Conservation (phyloP, 2,329 filamentous ascomycete species). For the Alternaria metachromatica region DNA sequence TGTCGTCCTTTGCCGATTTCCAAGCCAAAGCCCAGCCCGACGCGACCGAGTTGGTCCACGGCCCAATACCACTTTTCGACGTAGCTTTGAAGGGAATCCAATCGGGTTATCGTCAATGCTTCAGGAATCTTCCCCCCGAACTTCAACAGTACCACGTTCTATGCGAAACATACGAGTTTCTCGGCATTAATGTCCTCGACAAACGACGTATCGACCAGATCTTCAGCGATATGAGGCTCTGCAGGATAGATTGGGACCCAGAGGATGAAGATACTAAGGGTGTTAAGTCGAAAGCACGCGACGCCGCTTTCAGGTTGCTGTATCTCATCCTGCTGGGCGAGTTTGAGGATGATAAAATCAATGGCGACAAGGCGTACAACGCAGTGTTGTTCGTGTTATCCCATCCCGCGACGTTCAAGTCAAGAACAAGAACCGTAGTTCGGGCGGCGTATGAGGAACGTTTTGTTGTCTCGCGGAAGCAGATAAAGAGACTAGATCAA, state of each 20-base stretch:
- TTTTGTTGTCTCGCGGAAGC: conserved; percentile 30
- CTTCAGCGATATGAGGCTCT: conserved; percentile 16
- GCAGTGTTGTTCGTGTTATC: conserved; percentile 34
- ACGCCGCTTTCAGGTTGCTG: conserved; percentile 30
- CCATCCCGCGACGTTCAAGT: conserved; percentile 32
- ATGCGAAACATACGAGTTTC: conserved; percentile 34
- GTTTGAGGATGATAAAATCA: conserved; percentile 23
- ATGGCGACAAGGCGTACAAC: conserved; percentile 28
- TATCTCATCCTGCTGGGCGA: conserved; percentile 24
- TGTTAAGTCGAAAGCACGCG: conserved; percentile 25
- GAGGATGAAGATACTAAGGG: conserved; percentile 14
- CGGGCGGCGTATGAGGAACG: conserved; percentile 31
- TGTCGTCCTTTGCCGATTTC: conserved; percentile 30
- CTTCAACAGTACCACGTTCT: conserved; percentile 30
- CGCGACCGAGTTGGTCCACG: conserved; percentile 20
- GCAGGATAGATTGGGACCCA: conserved; percentile 23
- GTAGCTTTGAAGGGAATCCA: conserved; percentile 35
- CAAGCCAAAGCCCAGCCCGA: not conserved
- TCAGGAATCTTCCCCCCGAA: conserved; percentile 28
- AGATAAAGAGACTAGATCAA: conserved; percentile 26
- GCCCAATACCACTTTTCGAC: conserved; percentile 27
- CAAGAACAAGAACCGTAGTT: conserved; percentile 26
- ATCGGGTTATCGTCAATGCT: conserved; percentile 37
- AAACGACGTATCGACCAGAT: conserved; percentile 13
- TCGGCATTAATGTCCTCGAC: conserved; percentile 28